Evolutionary conservation across 1,284 basidiomycete genomes (phyloP), one percentile per base, ranked within the genome.

Genomic region (Phlebopus sp.): DNA sequence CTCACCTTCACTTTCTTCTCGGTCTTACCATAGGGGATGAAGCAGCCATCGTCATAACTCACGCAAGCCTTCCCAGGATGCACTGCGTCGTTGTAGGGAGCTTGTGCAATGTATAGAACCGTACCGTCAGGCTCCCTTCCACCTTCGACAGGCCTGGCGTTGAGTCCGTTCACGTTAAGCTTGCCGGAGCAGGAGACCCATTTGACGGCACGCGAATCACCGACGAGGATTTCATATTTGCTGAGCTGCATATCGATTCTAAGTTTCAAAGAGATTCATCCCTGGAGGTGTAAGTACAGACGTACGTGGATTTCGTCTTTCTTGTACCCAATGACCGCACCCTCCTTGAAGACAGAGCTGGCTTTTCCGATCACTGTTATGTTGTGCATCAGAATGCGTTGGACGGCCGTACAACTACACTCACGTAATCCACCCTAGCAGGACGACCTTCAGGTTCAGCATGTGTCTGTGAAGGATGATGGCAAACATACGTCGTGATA

Each of bases 201-300:
- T 46, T 59, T 72, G 42, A 90, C 66, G 15, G 71, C 80, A 6
- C 64, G 67, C 53, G 72, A 68, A 59, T 87, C 71, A 4, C 82
- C 86, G n/a, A 87, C 67, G 25, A 89, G 78, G 37, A 89, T 74
- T 58, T 87, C 84, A 56, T 78, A 87, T 37, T 69, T 73, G 21
- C 72, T 73, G 39, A 81, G 43, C 85, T 86, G 51, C 17, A 42
- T 29, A 8, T 29, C 2, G 27, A 9, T 29, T 2, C 40, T 45
- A 11, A 36, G 27, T 34, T 37, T 49, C 35, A 32, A 18, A 14
- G n/a, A 42, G 37, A 21, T n/a, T 27, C 15, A 27, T 36, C 15
- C 9, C 29, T 8, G 31, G n/a, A 31, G 34, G n/a, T 15, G 30
- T 34, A 29, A 38, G 31, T 19, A 18, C 47, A 42, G 36, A 64